Evolutionary conservation across 139 green algal species (phyloP).

Genomic region (Picochlorum costavermella): DNA sequence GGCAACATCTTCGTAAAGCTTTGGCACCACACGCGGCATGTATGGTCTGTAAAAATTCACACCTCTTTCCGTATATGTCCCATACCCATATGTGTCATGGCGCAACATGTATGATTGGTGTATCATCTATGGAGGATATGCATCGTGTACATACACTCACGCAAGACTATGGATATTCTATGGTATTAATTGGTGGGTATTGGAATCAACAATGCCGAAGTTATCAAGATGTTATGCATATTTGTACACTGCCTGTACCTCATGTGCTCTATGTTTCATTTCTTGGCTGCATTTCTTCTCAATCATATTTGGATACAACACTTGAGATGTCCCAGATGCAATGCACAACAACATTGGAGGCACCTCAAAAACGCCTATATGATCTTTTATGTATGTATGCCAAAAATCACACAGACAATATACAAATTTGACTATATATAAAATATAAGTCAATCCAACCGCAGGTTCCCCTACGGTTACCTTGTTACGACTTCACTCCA

Average conservation of each 20-base stretch:
- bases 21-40: not conserved
- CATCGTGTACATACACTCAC: conserved; percentile 5
- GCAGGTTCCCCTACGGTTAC: conserved; percentile 57
- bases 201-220: not conserved
- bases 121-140: conserved; percentile 9
- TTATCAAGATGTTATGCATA: not conserved
- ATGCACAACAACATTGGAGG: too few species aligned
- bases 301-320: too few species aligned
- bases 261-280: too few species aligned
- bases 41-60: not conserved
- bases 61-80: not conserved
- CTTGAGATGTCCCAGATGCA: too few species aligned
- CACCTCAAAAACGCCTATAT: too few species aligned
- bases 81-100: conserved; percentile 6
- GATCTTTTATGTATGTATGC: not conserved
- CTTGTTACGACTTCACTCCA: conserved; percentile 59
- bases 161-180: conserved; percentile 5
- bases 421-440: conserved; percentile 10
- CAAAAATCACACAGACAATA: not conserved
- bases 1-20: not conserved
- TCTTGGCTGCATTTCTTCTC: too few species aligned
- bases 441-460: conserved; percentile 45
- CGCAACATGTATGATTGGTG: conserved; percentile 9
- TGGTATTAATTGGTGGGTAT: not conserved
- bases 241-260: too few species aligned